Percentiles rank a stretch among this genome's conserved stretches.
Evolutionary conservation across 2,329 filamentous ascomycete genomes (phyloP).

Genomic region (Herpotrichia juniperi): DNA sequence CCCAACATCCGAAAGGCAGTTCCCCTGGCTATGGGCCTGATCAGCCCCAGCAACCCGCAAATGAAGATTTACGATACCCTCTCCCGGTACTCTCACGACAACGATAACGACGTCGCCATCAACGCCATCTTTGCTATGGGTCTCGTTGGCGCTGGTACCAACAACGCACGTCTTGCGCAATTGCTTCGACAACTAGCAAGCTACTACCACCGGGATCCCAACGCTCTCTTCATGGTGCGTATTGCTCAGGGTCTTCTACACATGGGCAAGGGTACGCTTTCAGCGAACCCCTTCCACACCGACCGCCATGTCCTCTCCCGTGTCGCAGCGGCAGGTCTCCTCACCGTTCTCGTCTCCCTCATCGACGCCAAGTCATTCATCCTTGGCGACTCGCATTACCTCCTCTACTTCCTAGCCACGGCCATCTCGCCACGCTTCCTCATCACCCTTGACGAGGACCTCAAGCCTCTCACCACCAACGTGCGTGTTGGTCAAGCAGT

Average conservation of each 20-base stretch:
- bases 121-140: constrained; percentile 99
- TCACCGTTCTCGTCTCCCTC: constrained; percentile 89
- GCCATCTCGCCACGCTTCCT: constrained; percentile 98
- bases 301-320: constrained; percentile 94
- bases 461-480: constrained; percentile 93
- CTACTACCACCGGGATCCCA: constrained; percentile 97
- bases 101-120: constrained; percentile 96
- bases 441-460: constrained; percentile 91
- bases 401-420: constrained; percentile 95
- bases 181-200: constrained; percentile 91
- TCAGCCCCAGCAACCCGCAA: constrained; percentile 97
- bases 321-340: constrained; percentile 85
- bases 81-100: constrained; percentile 97
- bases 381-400: constrained; percentile 78
- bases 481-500: constrained; percentile 97
- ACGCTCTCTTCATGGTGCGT: constrained; percentile 97
- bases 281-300: constrained; percentile 98
- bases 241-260: constrained; percentile 97
- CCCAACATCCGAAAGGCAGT: constrained; percentile 96
- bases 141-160: constrained; percentile 92
- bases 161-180: constrained; percentile 95
- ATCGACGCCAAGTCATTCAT: constrained; percentile 93
- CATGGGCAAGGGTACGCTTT: constrained; percentile 98
- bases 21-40: constrained; percentile 92
- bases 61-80: constrained; percentile 99